phyloP scores from a whole-genome alignment of 2,329 filamentous ascomycete genomes.

The Venturia asperata region DNA sequence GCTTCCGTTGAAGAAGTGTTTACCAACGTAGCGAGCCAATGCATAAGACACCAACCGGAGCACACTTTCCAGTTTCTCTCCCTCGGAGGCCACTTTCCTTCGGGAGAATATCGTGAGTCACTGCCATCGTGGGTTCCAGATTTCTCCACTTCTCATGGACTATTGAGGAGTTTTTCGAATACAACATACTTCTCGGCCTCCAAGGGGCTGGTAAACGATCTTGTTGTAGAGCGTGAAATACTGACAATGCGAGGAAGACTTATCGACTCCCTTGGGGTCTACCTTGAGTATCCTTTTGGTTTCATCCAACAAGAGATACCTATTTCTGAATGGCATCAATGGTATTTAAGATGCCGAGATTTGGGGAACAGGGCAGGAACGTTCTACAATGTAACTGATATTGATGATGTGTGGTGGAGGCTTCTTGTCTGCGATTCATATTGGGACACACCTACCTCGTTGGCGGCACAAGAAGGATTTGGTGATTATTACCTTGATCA shows the following conservation, averaged over 20 bases:
- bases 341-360: background rate
- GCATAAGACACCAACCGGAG: background rate
- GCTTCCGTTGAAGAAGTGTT: background rate
- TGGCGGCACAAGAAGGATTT: background rate
- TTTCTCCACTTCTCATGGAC: background rate
- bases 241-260: background rate
- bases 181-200: background rate
- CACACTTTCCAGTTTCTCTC: background rate
- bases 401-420: background rate
- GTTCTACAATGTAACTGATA: background rate
- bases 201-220: no score
- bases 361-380: background rate
- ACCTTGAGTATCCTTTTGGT: background rate
- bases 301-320: background rate
- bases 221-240: background rate
- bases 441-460: background rate
- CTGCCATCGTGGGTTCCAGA: slow-evolving; percentile 8
- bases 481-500: background rate
- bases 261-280: background rate
- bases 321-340: background rate
- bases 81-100: background rate
- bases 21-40: background rate
- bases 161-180: background rate
- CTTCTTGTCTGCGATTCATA: background rate
- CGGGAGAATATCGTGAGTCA: background rate